These are phyloP conservation scores for Cadophora malorum DNA, from an alignment of 2,329 filamentous ascomycete genomes.

Conservation along the genomic window DNA sequence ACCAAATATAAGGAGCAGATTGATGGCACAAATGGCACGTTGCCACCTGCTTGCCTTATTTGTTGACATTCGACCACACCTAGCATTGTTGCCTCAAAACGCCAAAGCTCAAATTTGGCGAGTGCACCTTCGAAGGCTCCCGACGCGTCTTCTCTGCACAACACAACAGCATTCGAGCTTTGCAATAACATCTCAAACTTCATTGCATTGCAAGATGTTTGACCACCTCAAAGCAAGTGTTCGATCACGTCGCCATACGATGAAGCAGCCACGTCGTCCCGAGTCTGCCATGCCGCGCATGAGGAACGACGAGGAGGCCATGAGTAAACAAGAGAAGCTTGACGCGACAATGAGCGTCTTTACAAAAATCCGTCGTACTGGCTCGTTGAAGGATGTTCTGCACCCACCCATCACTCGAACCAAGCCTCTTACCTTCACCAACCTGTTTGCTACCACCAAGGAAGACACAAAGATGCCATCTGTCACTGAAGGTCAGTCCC, in stretches of 20 bases:
- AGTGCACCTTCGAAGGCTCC: background rate
- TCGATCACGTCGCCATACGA: conserved; percentile 1
- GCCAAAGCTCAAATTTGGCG: background rate
- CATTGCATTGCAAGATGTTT: conserved; percentile 7
- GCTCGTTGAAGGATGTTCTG: conserved; percentile 18
- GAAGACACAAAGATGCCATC: background rate
- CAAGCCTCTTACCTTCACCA: conserved; percentile 24
- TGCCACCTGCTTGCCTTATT: background rate
- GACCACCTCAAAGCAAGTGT: conserved; percentile 16
- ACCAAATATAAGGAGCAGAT: background rate
- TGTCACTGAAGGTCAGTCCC: conserved; percentile 11
- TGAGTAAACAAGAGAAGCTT: conserved; percentile 19
- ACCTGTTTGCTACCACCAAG: conserved; percentile 13
- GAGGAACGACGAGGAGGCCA: conserved; percentile 15
- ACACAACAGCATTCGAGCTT: background rate
- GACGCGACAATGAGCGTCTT: conserved; percentile 25
- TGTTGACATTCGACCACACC: background rate
- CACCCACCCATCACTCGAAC: conserved; percentile 22
- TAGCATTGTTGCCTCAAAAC: background rate
- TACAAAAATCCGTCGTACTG: conserved; percentile 15
- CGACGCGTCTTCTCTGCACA: background rate
- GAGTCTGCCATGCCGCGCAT: conserved; percentile 19
- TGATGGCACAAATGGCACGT: background rate
- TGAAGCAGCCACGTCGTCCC: conserved; percentile 8
- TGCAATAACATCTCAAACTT: background rate